phyloP scores from a whole-genome alignment of 1,284 basidiomycete genomes.

The Anthracocystis walkeri region DNA sequence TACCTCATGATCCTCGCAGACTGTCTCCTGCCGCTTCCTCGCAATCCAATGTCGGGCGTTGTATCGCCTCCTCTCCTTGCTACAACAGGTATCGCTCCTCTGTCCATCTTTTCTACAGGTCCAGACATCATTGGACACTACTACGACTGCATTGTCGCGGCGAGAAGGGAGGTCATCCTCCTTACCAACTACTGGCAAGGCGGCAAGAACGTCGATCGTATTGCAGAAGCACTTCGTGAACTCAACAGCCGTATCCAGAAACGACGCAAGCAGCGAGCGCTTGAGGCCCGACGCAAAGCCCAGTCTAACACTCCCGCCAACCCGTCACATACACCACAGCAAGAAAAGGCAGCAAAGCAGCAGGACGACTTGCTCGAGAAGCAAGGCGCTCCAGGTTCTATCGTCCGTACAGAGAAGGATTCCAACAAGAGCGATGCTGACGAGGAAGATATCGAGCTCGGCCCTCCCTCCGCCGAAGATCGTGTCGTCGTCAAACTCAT shows the following conservation, averaged over 20 bases:
- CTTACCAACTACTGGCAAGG: conserved; percentile 69
- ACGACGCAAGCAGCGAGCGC: conserved; percentile 35
- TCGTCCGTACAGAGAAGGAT: conserved; percentile 30
- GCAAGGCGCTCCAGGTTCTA: conserved; percentile 47
- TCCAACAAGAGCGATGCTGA: conserved; percentile 6
- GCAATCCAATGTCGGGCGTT: conserved; percentile 64
- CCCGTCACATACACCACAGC: conserved; percentile 20
- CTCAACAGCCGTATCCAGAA: conserved; percentile 53
- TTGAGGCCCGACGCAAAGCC: conserved; percentile 23
- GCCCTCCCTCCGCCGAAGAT: conserved; percentile 42
- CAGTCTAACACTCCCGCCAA: conserved; percentile 10
- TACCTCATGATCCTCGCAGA: conserved; percentile 68
- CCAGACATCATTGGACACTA: conserved; percentile 69
- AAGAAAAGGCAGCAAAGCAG: conserved; percentile 29
- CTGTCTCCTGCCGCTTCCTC: conserved; percentile 56
- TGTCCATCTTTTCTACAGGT: conserved; percentile 67
- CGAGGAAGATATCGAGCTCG: conserved; percentile 40
- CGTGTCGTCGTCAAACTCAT: conserved; percentile 66
- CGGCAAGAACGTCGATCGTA: conserved; percentile 65
- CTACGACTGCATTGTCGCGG: conserved; percentile 67
- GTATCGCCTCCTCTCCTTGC: conserved; percentile 66
- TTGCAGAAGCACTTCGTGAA: conserved; percentile 63
- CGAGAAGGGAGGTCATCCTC: conserved; percentile 64
- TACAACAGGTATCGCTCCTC: conserved; percentile 65
- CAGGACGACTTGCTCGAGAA: conserved; percentile 26